Percentiles rank a stretch among this genome's conserved stretches.
Conservation (phyloP, 2,329 filamentous ascomycete species). For the Juglanconis sp. region DNA sequence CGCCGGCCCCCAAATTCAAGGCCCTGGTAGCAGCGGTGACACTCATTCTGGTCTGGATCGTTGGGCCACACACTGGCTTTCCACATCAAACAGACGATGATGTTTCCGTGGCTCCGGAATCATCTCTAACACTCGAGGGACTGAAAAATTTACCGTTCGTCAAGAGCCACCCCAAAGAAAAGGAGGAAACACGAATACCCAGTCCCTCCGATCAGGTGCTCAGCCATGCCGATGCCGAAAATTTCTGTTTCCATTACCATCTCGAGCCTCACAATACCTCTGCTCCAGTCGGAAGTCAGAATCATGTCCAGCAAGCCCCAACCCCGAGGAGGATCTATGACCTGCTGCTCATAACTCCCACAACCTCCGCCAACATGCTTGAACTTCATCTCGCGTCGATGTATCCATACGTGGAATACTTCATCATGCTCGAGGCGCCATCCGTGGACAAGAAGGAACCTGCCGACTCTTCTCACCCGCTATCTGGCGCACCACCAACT, state of each 20-base stretch:
- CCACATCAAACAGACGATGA: background rate
- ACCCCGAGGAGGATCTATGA: slow-evolving; percentile 20
- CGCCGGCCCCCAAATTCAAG: slow-evolving; percentile 1
- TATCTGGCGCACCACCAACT: slow-evolving; percentile 31
- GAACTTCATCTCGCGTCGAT: slow-evolving; percentile 23
- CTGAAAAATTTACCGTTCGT: background rate
- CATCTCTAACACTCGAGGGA: background rate
- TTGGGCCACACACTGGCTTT: slow-evolving; percentile 6
- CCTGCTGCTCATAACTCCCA: slow-evolving; percentile 20
- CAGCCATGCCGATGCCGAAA: background rate
- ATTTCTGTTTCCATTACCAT: slow-evolving; percentile 13
- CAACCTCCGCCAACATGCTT: slow-evolving; percentile 17
- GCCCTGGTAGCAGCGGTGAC: slow-evolving; percentile 1
- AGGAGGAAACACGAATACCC: background rate
- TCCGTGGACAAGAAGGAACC: background rate
- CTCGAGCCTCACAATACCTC: slow-evolving; percentile 6
- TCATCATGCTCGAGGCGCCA: slow-evolving; percentile 38
- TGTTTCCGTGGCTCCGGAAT: background rate
- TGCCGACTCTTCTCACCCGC: background rate
- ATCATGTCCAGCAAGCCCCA: slow-evolving; percentile 32
- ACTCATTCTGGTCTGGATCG: slow-evolving; percentile 10
- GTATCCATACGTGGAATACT: slow-evolving; percentile 37
- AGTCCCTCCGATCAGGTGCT: background rate
- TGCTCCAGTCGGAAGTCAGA: background rate
- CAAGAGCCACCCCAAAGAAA: background rate